A percentile compares a stretch with the other conserved stretches of the same genome.
These are phyloP conservation scores for Massarina eburnea DNA, from an alignment of 2,329 filamentous ascomycete genomes.

Conservation along the genomic window DNA sequence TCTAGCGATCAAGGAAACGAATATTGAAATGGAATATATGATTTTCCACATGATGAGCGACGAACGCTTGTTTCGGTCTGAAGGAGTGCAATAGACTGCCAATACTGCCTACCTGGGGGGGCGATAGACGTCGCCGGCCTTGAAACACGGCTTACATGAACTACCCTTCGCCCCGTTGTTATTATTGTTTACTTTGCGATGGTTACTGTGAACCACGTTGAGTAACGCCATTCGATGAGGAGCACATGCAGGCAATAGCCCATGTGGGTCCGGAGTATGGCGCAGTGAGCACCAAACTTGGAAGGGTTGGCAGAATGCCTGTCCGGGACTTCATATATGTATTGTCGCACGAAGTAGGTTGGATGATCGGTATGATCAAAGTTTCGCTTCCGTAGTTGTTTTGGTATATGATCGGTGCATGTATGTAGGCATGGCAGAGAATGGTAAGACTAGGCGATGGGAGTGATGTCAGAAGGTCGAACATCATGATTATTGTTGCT, in stretches of 20 bases:
- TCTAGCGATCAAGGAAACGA: neutral
- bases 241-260: neutral
- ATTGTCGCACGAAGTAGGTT: neutral
- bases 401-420: no score
- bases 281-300: neutral
- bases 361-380: no score
- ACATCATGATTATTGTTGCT: no score
- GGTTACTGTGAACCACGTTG: neutral
- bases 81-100: neutral
- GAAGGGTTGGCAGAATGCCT: conserved; percentile 24
- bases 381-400: no score
- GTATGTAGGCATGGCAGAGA: no score
- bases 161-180: neutral
- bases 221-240: neutral
- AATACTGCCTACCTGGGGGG: neutral
- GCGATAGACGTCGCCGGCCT: neutral
- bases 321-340: neutral
- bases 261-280: neutral
- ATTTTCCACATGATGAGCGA: neutral
- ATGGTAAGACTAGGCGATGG: no score
- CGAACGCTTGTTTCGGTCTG: neutral
- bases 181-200: neutral
- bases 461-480: no score
- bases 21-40: neutral
- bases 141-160: neutral